Evolutionary conservation across 805 yeast genomes (phyloP), one percentile per base, ranked within the genome.

Genomic region (Cyberlindnera americana): DNA sequence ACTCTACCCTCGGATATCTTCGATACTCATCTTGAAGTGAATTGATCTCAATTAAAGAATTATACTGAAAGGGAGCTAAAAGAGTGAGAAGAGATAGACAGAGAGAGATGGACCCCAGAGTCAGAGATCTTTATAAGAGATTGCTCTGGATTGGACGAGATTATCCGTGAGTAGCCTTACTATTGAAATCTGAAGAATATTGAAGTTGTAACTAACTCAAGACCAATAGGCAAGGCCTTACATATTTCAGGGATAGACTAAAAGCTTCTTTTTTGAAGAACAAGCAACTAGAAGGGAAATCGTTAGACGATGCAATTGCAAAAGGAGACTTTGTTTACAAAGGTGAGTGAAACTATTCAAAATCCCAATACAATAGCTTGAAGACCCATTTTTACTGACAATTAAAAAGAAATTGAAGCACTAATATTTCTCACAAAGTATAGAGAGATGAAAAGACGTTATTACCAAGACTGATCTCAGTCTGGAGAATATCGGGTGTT

Each of bases 371-470:
- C n/a, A n/a, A n/a, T n/a, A n/a, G n/a, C n/a, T n/a, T n/a, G n/a
- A n/a, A n/a, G n/a, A n/a, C n/a, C n/a, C n/a, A n/a, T n/a, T n/a
- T n/a, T n/a, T n/a, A n/a, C n/a, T n/a, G n/a, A n/a, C n/a, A n/a
- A n/a, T n/a, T n/a, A n/a, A n/a, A n/a, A n/a, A 50, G 55, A 51
- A 27, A 40, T 51, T 17, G 53, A 51, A 24, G 47, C 53, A 7
- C 16, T 51, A 37, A 40, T 51, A 18, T 51, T 51, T 30, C 35
- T 51, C n/a, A 43, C 46, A 4, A 22, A 45, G n/a, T 51, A 51
- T 25, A 40, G 55, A 30, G 49, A 41, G n/a, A 16, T 51, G 34
- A 51, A 49, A 24, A 47, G 52, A 28, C 29, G 50, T 8, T 51
- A 51, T 37, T 41, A 42, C 29, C 2, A 31, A 5, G 33, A n/a